Conservation (phyloP, 306 rosid species). For the Citrullus amarus region DNA sequence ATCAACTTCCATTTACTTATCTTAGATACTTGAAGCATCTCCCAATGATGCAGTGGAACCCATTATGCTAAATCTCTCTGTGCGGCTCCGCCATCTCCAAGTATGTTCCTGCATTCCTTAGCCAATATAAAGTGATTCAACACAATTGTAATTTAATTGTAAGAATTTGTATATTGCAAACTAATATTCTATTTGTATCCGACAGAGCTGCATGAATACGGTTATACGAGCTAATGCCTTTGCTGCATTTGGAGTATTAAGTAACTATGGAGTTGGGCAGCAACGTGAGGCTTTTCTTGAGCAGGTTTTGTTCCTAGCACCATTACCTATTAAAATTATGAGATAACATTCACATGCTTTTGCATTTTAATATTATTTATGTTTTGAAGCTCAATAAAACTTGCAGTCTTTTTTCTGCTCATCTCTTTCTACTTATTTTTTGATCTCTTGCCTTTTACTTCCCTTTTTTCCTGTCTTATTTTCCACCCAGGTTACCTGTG, state of each 20-base stretch:
- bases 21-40: conserved; percentile 68
- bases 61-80: conserved; percentile 64
- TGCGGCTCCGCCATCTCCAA: conserved; percentile 84
- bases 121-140: background rate
- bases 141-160: background rate
- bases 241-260: conserved; percentile 81
- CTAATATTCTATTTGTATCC: conserved; percentile 7
- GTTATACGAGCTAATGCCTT: conserved; percentile 87
- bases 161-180: background rate
- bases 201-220: conserved; percentile 51
- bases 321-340: background rate
- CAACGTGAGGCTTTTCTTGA: conserved; percentile 74
- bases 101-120: conserved; percentile 26
- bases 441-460: background rate
- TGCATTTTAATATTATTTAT: background rate
- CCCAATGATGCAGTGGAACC: conserved; percentile 84
- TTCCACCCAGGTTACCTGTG: background rate
- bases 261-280: conserved; percentile 53
- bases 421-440: background rate
- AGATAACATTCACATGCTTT: background rate
- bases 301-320: conserved; percentile 47
- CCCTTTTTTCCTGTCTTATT: background rate
- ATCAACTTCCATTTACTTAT: conserved; percentile 17
- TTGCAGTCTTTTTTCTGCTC: background rate
- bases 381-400: background rate